Base-by-base conservation (phyloP, 805 yeast species). In the Pichia cephalocereana region DNA sequence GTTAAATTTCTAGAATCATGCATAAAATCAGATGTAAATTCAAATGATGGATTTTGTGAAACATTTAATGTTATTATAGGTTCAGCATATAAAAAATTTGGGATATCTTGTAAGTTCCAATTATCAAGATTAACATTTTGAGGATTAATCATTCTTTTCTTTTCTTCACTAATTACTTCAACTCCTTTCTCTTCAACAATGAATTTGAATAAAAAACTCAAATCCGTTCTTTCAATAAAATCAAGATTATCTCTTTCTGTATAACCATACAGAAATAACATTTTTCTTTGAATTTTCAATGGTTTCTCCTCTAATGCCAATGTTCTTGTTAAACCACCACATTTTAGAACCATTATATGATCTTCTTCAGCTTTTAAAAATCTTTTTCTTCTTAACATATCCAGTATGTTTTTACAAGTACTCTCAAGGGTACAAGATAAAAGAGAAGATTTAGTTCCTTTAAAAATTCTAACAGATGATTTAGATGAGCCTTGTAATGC, bases 41-140 rank as follows among this genome's bases (percentile, higher is more conserved):
- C 79, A 46, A 91, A 82, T 17, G 95, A 84, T 5, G 96, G 95
- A 61, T 90, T 90, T 53, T 83, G 79, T 2, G 95, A 84, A 9
- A 88, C 87, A 63, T 90, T 91, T 52, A 90, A 70, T 52, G 82
- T 74, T 56, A 84, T 85, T 49, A 90, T 87, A 52, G 86, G 91
- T 48, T 82, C 76, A 0, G 96, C 86, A 61, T 83, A 88, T 53
- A 90, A 77, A 30, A 84, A 74, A 46, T 87, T 83, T 0, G 97
- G 97, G 8, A 91, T 85, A 18, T 87, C 86, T 52, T 86, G 87
- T 48, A 90, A 69, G 56, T 84, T 82, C 70, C 84, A 75, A 47
- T 84, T 78, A 38, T 81, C 76, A 52, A 89, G 71, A 61, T 86
- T 79, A 11, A 87, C 95, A 61, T 81, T 79, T 23, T 82, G 80